A percentile compares a stretch with the other conserved stretches of the same genome.
These are phyloP conservation scores for Calonectria honghensis DNA, from an alignment of 2,329 filamentous ascomycete genomes.

Conservation along the genomic window DNA sequence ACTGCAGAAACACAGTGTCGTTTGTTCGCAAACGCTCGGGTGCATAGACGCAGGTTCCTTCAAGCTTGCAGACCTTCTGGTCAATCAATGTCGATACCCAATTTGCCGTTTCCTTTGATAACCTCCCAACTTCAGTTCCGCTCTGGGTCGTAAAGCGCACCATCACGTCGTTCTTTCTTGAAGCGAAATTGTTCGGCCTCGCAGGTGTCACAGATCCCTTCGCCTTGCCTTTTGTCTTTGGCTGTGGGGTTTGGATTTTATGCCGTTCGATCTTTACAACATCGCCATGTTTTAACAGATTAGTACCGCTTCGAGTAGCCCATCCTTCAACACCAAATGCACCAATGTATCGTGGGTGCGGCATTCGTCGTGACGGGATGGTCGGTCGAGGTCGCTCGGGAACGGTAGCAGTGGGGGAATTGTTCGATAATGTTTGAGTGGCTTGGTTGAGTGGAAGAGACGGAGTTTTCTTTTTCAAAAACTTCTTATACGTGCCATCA, in stretches of 20 bases:
- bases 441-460: conserved; percentile 30
- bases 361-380: conserved; percentile 55
- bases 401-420: conserved; percentile 33
- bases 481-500: conserved; percentile 79
- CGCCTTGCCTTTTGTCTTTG: conserved; percentile 67
- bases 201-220: conserved; percentile 59
- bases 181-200: conserved; percentile 69
- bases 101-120: conserved; percentile 89
- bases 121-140: conserved; percentile 88
- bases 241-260: conserved; percentile 78
- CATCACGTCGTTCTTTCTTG: conserved; percentile 86
- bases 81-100: conserved; percentile 97
- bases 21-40: conserved; percentile 91
- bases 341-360: conserved; percentile 83
- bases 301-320: conserved; percentile 88
- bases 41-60: conserved; percentile 91
- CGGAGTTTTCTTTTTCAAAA: conserved; percentile 58
- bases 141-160: conserved; percentile 90
- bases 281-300: conserved; percentile 87
- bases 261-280: conserved; percentile 90
- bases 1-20: conserved; percentile 94
- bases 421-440: conserved; percentile 33
- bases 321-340: conserved; percentile 94
- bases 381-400: conserved; percentile 39
- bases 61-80: conserved; percentile 90